Evolutionary conservation across 768 basidiomycete genomes (phyloP), one percentile per base, ranked within the genome.

Genomic region (Exsudoporus frostii): DNA sequence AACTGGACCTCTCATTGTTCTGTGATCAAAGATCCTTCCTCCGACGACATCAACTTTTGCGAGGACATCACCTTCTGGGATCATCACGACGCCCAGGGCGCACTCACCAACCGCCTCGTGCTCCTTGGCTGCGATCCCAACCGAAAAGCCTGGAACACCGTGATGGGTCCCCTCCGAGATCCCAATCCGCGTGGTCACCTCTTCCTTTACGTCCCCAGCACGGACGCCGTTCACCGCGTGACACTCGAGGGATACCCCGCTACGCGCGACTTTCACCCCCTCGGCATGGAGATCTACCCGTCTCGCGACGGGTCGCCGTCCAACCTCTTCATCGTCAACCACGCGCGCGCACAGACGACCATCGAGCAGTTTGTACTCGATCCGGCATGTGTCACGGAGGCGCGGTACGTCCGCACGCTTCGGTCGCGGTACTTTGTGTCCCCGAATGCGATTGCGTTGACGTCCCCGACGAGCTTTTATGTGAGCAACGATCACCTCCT

Each of bases 21-120:
- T 19, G 61, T 74, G 15, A 54, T 82, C 45, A 62, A 61, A 10
- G 73, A 76, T 39, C 64, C 63, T 3, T 50, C 66, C 27, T 66
- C 67, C 8, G 51, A 56, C 13, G 65, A 71, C 53, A 65, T 77
- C 48, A 67, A 64, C 11, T 71, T 79, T 57, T 89, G 88, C 64
- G 88, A 89, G 63, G 87, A 89, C 59, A 80, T 74, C 29, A 68
- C 73, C 2, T 81, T 84, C 53, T 89, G 86, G 86, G 83, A 86
- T 53, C 64, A 77, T n/a, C 69, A 70, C 45, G 76, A 79, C 55
- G 58, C 55, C 5, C 42, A 64, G 7, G 79, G 74, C 22, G 63
- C 65, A 6, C 63, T 78, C 27, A 57, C 68, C n/a, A 65, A 77
- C 50, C 79, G 80, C 48, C 70, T 74, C 25, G 66, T 87, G 7